These are phyloP conservation scores for Iberis pinnata DNA, from an alignment of 345 rosid genomes.

Conservation along the genomic window DNA sequence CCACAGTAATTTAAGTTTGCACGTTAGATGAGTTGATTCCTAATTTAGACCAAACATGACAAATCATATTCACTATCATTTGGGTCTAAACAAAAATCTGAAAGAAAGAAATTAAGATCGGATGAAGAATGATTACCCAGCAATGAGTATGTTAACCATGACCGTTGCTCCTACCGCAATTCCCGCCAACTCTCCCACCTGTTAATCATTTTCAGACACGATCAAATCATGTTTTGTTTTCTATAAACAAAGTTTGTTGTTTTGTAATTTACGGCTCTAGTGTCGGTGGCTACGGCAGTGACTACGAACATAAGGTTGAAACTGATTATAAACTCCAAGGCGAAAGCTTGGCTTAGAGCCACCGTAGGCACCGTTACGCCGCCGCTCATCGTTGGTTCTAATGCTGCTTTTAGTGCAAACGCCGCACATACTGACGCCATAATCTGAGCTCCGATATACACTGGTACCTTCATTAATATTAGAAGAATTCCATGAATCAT, in stretches of 20 bases:
- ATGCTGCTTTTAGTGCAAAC: conserved; percentile 55
- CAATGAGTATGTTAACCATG: conserved; percentile 82
- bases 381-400: conserved; percentile 65
- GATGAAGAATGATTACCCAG: conserved; percentile 43
- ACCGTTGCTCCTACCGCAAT: conserved; percentile 93
- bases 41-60: no score
- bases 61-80: no score
- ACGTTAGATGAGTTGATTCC: no score
- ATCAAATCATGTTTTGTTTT: not conserved
- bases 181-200: conserved; percentile 91
- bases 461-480: conserved; percentile 83
- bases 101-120: not conserved
- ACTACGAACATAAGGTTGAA: conserved; percentile 92
- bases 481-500: no score
- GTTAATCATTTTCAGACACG: conserved; percentile 25
- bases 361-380: conserved; percentile 77
- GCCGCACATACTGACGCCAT: conserved; percentile 67
- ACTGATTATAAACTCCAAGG: conserved; percentile 72
- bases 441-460: conserved; percentile 63
- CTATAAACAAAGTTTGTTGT: not conserved
- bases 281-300: conserved; percentile 94
- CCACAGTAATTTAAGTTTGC: no score
- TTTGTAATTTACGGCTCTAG: conserved; percentile 53
- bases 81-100: no score
- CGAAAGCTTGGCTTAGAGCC: conserved; percentile 58